Percentiles rank a stretch among this genome's conserved stretches.
Evolutionary conservation across 768 basidiomycete genomes (phyloP).

Genomic region (Candolleomyces efflorescens): DNA sequence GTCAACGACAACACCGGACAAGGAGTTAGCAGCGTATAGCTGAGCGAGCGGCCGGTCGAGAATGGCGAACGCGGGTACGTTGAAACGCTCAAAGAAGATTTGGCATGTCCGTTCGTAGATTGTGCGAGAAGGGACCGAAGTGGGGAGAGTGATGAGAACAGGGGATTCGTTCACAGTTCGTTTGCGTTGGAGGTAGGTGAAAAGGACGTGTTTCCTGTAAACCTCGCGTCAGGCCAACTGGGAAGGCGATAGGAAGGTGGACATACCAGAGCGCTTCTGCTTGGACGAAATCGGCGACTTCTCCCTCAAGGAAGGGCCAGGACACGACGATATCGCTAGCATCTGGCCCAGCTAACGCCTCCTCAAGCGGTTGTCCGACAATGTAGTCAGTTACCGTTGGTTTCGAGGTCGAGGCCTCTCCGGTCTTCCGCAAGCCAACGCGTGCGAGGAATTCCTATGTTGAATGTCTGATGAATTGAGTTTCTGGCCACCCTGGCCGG

Average conservation of each 20-base stretch:
- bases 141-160: conserved; percentile 65
- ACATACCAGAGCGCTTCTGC: conserved; percentile 87
- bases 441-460: conserved; percentile 73
- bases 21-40: conserved; percentile 69
- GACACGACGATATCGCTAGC: conserved; percentile 72
- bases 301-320: conserved; percentile 79
- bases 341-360: conserved; percentile 66
- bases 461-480: neutral
- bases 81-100: conserved; percentile 90
- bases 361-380: conserved; percentile 76
- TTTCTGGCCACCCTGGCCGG: neutral
- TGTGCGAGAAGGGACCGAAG: conserved; percentile 55
- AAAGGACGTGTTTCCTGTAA: conserved; percentile 80
- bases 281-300: conserved; percentile 74
- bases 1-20: conserved; percentile 78
- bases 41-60: conserved; percentile 83
- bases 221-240: neutral
- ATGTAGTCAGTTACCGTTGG: conserved; percentile 63
- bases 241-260: neutral
- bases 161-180: conserved; percentile 88
- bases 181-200: conserved; percentile 66
- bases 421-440: conserved; percentile 63
- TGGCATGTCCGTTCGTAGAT: conserved; percentile 74
- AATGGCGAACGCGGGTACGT: conserved; percentile 77
- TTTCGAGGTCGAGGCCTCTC: conserved; percentile 6